phyloP scores from a whole-genome alignment of 2,329 filamentous ascomycete species.

The Penicillium rolfsii region DNA sequence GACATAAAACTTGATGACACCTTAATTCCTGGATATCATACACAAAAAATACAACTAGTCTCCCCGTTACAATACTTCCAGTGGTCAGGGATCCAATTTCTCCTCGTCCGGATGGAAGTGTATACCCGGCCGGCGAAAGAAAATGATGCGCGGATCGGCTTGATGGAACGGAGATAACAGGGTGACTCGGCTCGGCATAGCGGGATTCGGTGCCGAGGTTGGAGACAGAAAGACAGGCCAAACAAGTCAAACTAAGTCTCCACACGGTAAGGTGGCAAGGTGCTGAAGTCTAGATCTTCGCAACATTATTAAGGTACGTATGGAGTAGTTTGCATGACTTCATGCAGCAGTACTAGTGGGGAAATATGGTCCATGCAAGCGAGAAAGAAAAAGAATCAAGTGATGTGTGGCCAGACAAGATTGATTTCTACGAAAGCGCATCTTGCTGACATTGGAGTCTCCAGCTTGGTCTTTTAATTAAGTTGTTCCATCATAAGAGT shows the following conservation, averaged over 20 bases:
- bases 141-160: conserved; percentile 3
- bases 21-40: no score
- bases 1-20: no score
- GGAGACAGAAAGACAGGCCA: no score
- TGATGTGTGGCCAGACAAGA: background rate
- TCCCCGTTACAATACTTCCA: background rate
- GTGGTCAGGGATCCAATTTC: background rate
- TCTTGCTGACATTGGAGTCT: background rate
- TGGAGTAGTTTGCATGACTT: background rate
- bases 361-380: background rate
- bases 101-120: background rate
- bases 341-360: background rate
- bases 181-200: conserved; percentile 18
- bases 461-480: background rate
- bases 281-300: background rate
- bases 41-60: background rate
- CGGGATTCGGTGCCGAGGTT: conserved; percentile 8
- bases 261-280: background rate
- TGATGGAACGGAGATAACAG: conserved; percentile 2
- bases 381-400: background rate
- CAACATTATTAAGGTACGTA: no score
- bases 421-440: background rate
- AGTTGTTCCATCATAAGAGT: background rate
- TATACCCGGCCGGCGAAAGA: background rate
- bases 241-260: background rate